Evolutionary conservation across 1,139 yeast species (phyloP), one percentile per base, ranked within the genome.

Genomic region (Yamadazyma taylorii): DNA sequence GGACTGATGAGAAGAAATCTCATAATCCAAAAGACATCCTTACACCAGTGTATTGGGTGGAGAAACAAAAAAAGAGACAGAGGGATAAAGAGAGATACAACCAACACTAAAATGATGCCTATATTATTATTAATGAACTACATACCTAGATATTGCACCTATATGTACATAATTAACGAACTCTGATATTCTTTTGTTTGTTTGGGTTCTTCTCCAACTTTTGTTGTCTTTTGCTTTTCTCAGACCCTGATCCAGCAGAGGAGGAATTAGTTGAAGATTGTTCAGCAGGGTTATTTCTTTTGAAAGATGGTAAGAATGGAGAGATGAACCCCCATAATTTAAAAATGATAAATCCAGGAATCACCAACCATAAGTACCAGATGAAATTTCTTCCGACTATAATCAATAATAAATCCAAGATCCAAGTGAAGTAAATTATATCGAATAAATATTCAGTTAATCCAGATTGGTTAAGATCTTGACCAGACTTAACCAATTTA

Each of bases 391-490:
- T 56, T 6, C 88, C 87, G 29, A 78, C 58, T 0, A 79, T 15
- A 11, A 79, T 55, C 61, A 80, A 74, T 36, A 84, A 60, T 0
- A 82, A 38, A 47, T 80, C 81, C 45, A 82, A 67, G 12, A 74
- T 52, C 73, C 86, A 73, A 1, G 95, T 85, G 37, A 85, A 60
- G 53, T 86, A 86, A 39, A 87, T 68, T 16, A 85, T 61, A 55
- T 87, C 96, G 53, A 83, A 83, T 62, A 85, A 62, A 63, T 84
- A 85, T 58, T 87, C 95, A 15, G 81, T 82, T 31, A 87, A 63
- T 0, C 95, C 96, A 3, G 64, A 59, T 42, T 80, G 86, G 33
- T 61, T 59, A 42, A 86, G 67, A 52, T 87, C 90, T 32, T 75
- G 79, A 2, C 95, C 95, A 2, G 84, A 58, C 16, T 60, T 63